A percentile compares a stretch with the other conserved stretches of the same genome.
Evolutionary conservation across 345 rosid species (phyloP).

Genomic region (Syzygium aromaticum): DNA sequence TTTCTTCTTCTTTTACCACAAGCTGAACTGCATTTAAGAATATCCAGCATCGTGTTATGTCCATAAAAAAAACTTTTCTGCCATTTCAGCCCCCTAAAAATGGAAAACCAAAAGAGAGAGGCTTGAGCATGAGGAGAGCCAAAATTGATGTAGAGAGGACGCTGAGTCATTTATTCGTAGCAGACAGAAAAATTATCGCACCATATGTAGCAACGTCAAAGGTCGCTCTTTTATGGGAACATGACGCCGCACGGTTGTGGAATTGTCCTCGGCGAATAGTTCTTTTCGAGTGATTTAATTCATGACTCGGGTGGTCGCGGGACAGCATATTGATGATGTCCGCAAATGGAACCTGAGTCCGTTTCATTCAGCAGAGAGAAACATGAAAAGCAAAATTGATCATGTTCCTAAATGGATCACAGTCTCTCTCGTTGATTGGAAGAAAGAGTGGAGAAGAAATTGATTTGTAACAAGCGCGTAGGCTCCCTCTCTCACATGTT

Average conservation of each 20-base stretch:
- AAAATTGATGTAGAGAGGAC: not conserved
- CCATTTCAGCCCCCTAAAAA: no score
- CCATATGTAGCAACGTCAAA: not conserved
- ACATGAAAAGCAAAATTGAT: no score
- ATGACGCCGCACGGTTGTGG: no score
- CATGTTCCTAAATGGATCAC: not conserved
- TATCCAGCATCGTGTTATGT: not conserved
- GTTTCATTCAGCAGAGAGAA: not conserved
- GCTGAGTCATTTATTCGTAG: no score
- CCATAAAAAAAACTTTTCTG: not conserved
- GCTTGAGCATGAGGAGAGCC: not conserved
- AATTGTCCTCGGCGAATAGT: not conserved
- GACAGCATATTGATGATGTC: not conserved
- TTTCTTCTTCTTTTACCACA: not conserved
- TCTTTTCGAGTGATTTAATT: not conserved
- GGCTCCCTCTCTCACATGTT: no score
- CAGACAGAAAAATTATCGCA: no score
- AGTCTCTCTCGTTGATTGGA: not conserved
- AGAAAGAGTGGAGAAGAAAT: no score
- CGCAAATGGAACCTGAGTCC: not conserved
- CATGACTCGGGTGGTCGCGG: not conserved
- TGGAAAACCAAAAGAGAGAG: not conserved
- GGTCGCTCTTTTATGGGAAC: no score
- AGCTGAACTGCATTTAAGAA: not conserved
- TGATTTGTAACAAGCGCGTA: no score